Percentiles rank a stretch among this genome's conserved stretches.
phyloP scores from a whole-genome alignment of 345 rosid genomes.

The Eucalyptus tenuipes region DNA sequence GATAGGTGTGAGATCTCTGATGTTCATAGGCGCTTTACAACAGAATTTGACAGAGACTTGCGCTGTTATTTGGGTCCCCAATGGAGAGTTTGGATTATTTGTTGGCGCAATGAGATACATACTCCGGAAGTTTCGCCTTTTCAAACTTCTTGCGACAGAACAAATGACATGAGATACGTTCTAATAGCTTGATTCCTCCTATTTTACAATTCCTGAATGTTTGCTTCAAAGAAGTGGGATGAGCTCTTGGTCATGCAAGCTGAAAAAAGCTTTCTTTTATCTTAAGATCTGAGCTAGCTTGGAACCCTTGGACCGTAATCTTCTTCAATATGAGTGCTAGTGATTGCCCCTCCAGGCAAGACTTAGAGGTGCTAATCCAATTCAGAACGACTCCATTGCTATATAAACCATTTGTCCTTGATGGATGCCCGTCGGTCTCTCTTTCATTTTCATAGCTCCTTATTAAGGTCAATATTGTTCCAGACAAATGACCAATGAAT shows the following conservation, averaged over 20 bases:
- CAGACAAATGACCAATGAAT: background rate
- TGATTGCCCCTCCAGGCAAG: background rate
- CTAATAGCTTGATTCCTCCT: background rate
- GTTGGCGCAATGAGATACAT: background rate
- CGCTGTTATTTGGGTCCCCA: background rate
- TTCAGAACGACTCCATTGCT: background rate
- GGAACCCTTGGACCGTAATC: background rate
- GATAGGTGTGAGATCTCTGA: background rate
- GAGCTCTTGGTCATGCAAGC: background rate
- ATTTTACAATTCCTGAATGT: background rate
- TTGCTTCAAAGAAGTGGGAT: background rate
- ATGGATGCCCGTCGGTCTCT: background rate
- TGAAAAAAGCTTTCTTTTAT: background rate
- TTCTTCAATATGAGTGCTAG: background rate
- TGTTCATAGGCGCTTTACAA: background rate
- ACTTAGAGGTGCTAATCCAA: background rate
- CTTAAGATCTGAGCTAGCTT: background rate
- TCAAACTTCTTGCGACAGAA: background rate
- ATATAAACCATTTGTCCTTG: background rate
- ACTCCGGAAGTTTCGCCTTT: background rate
- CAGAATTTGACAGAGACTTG: background rate
- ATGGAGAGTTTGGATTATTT: background rate
- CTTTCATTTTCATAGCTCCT: background rate
- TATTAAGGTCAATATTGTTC: background rate
- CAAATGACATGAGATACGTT: background rate